A percentile compares a stretch with the other conserved stretches of the same genome.
Evolutionary conservation across 352 stramenopile genomes (phyloP).

Genomic region (Pythium grandisporangium): DNA sequence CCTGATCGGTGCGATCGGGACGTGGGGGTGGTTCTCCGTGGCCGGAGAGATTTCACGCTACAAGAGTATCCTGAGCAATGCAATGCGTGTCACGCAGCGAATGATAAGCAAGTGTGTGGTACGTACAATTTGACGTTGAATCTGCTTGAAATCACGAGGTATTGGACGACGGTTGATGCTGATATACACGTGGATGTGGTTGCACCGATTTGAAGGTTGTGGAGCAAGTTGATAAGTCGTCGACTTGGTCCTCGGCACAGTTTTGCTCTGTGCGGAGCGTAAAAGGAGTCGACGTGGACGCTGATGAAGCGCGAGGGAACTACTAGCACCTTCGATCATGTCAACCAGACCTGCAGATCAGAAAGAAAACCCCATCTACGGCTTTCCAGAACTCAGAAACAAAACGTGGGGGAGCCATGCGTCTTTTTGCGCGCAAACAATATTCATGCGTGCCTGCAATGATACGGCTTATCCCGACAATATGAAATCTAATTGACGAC

Average conservation of each 20-base stretch:
- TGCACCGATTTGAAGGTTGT: slow-evolving; percentile 1
- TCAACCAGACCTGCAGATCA: slow-evolving; percentile 3
- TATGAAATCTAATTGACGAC: no score
- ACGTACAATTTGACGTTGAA: background rate
- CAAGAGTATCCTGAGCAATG: background rate
- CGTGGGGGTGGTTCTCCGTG: background rate
- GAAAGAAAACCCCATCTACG: slow-evolving; percentile 3
- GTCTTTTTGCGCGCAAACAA: background rate
- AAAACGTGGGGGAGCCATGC: background rate
- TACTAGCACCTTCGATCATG: no score
- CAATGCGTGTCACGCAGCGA: background rate
- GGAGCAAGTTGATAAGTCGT: slow-evolving; percentile 3
- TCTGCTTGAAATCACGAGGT: background rate
- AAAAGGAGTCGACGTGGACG: background rate
- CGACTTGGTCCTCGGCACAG: no score
- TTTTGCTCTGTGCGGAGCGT: background rate
- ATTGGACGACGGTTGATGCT: no score
- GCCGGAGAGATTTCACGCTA: background rate
- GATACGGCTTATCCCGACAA: background rate
- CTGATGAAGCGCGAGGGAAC: no score
- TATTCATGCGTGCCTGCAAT: background rate
- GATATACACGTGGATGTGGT: no score
- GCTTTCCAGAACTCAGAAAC: background rate
- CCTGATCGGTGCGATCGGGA: background rate
- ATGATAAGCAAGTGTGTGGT: background rate